These are phyloP conservation scores for Annulohypoxylon moriforme DNA, from an alignment of 495 filamentous ascomycete genomes.

Conservation along the genomic window DNA sequence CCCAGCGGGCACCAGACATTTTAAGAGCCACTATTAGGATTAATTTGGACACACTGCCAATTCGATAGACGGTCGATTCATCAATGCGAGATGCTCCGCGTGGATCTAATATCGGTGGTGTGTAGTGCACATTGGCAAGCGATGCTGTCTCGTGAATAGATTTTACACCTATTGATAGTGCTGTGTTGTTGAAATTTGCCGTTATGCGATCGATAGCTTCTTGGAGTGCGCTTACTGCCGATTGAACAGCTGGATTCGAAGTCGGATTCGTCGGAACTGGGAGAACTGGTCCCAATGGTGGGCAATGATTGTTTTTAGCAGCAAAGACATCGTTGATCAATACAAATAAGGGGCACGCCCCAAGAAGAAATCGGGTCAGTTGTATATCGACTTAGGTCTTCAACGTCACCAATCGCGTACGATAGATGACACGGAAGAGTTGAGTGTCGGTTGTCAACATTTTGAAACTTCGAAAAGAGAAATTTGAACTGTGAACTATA, in stretches of 20 bases:
- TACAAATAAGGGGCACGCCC: not conserved
- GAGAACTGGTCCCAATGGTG: slow-evolving; percentile 30
- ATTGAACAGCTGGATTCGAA: slow-evolving; percentile 22
- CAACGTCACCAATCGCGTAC: not conserved
- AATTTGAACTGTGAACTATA: not conserved
- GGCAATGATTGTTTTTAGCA: slow-evolving; percentile 24
- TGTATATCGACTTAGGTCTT: not conserved
- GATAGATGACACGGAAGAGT: not conserved
- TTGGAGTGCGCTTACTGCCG: slow-evolving; percentile 9
- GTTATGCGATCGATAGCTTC: not conserved
- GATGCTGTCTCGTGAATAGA: slow-evolving; percentile 27
- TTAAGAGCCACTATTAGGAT: slow-evolving; percentile 54
- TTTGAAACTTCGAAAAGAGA: not conserved
- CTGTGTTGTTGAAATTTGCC: slow-evolving; percentile 16
- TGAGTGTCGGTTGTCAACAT: not conserved
- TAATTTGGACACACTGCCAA: slow-evolving; percentile 61
- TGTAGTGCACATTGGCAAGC: slow-evolving; percentile 24
- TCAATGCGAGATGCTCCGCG: slow-evolving; percentile 51
- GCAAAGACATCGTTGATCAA: slow-evolving; percentile 10
- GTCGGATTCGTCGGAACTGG: slow-evolving; percentile 26
- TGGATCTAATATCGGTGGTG: slow-evolving; percentile 23
- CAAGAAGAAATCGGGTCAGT: not conserved
- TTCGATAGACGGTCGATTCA: slow-evolving; percentile 56
- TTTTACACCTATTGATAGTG: slow-evolving; percentile 30
- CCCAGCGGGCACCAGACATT: slow-evolving; percentile 49